These are phyloP conservation scores for Eutrema japonicum DNA, from an alignment of 345 rosid species.

Conservation along the genomic window DNA sequence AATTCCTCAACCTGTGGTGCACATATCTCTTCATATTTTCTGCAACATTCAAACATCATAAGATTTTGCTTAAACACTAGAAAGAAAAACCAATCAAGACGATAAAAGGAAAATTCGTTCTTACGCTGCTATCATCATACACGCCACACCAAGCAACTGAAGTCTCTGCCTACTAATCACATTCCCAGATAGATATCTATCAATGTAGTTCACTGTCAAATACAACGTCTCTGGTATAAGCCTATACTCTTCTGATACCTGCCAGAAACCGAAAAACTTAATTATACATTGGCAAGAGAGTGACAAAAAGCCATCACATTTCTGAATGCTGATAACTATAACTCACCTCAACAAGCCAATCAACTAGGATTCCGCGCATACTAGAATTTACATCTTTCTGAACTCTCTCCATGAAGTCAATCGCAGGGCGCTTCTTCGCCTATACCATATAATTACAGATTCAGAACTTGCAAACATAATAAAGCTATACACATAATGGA, in stretches of 20 bases:
- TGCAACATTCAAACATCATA: conserved; percentile 36
- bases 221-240: conserved; percentile 90
- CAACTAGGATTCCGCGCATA: conserved; percentile 87
- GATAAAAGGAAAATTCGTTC: conserved; percentile 20
- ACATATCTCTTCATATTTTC: conserved; percentile 95
- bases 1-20: conserved; percentile 98
- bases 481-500: background rate
- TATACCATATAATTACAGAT: conserved; percentile 14
- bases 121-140: conserved; percentile 98
- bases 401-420: conserved; percentile 74
- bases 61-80: conserved; percentile 1
- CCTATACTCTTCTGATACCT: conserved; percentile 98
- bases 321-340: background rate
- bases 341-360: conserved; percentile 97
- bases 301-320: background rate
- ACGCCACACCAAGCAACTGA: conserved; percentile 93
- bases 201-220: conserved; percentile 88
- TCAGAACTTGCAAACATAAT: conserved; percentile 21
- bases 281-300: background rate
- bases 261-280: background rate
- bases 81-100: background rate
- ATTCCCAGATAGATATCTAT: conserved; percentile 92
- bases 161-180: conserved; percentile 76
- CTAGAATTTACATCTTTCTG: conserved; percentile 84
- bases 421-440: conserved; percentile 80